Percentiles rank a stretch among this genome's conserved stretches.
These are phyloP conservation scores for Datura wrightii DNA, from an alignment of 257 asterid genomes.

Conservation along the genomic window DNA sequence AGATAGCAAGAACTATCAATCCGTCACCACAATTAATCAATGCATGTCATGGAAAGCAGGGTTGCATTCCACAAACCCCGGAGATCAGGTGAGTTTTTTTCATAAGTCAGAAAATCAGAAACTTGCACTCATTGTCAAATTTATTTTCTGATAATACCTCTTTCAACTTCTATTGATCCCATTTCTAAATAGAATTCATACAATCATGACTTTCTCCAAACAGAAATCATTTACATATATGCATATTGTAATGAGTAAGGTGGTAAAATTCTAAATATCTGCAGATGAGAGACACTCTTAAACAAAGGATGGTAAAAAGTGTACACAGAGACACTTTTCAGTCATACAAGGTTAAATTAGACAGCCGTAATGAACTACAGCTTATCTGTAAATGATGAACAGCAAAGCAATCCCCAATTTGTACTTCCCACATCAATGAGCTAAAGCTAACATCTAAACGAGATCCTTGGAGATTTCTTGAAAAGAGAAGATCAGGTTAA, in stretches of 20 bases:
- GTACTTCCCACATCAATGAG: constrained; percentile 23
- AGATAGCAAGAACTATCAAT: constrained; percentile 29
- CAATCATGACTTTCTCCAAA: constrained; percentile 15
- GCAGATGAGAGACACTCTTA: constrained; percentile 1
- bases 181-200: constrained; percentile 22
- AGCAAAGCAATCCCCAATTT: constrained; percentile 21
- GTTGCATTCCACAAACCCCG: constrained; percentile 8
- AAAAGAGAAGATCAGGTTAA: background rate
- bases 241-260: background rate
- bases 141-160: background rate
- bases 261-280: background rate
- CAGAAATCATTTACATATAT: constrained; percentile 6
- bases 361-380: background rate
- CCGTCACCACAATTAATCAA: background rate
- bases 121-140: background rate
- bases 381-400: background rate
- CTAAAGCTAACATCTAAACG: background rate
- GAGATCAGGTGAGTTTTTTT: background rate
- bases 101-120: background rate
- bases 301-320: background rate
- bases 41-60: constrained; percentile 10
- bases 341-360: constrained; percentile 20
- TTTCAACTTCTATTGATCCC: constrained; percentile 8
- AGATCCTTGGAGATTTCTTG: background rate
- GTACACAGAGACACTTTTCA: background rate